phyloP scores from a whole-genome alignment of 169 alveolate genomes.

The Eimeria necatrix region DNA sequence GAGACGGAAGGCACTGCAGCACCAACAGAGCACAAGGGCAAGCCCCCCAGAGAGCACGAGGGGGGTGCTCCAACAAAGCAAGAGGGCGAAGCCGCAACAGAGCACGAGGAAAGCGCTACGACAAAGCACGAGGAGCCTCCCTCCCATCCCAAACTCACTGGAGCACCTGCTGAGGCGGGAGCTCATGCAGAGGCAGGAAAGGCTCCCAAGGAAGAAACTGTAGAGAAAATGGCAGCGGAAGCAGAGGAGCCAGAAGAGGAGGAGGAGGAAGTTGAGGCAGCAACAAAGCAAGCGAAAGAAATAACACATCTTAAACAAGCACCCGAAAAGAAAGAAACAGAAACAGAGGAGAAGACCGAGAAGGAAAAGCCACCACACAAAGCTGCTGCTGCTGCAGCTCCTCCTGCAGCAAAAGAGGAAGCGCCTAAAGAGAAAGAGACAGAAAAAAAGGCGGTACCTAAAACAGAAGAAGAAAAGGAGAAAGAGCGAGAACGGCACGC shows the following conservation, averaged over 20 bases:
- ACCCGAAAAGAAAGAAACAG: background rate
- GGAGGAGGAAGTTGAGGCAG: background rate
- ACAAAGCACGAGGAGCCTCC: background rate
- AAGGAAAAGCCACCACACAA: background rate
- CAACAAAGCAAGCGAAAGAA: background rate
- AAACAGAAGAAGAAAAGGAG: slow-evolving; percentile 17
- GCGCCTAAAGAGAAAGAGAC: background rate
- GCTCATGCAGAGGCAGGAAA: background rate
- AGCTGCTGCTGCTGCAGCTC: background rate
- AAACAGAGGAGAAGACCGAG: background rate
- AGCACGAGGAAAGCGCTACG: too few species aligned
- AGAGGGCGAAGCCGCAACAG: too few species aligned
- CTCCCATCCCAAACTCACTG: background rate
- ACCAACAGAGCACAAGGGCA: background rate
- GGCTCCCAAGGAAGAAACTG: background rate
- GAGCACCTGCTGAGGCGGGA: background rate
- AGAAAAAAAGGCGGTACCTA: background rate
- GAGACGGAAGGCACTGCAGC: background rate
- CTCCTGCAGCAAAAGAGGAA: background rate
- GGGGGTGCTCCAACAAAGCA: too few species aligned
- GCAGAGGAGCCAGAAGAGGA: background rate
- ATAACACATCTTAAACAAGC: background rate
- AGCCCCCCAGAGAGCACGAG: background rate
- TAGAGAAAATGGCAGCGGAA: background rate
- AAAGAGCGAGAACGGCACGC: background rate